Evolutionary conservation across 2,329 filamentous ascomycete species (phyloP), one percentile per base, ranked within the genome.

Genomic region (Magnaporthiopsis rhizophila): DNA sequence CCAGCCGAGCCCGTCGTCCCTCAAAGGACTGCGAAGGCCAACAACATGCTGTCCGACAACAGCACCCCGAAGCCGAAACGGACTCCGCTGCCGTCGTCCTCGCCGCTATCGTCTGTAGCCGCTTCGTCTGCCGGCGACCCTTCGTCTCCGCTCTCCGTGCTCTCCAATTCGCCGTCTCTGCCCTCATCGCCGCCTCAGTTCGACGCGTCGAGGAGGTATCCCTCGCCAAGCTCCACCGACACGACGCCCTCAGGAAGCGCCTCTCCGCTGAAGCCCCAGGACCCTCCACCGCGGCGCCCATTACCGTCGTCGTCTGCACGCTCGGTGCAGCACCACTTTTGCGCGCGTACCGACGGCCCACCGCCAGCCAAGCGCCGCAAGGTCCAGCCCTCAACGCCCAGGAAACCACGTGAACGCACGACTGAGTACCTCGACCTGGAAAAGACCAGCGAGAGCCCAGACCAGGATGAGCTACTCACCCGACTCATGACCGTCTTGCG

Each of bases 381-480:
- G 73, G 83, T 89, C 64, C 67, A 67, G 79, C 81, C 65, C 81
- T 84, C 65, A 72, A 24, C 45, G 45, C 80, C 67, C 21, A 71
- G 71, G 64, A 83, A 81, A 68, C 79, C 90, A 71, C 89, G 66
- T 30, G 64, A 64, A 13, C 68, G 92, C 70, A 92, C 85, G 26
- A 96, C 93, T n/a, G 86, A 91, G 70, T 86, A 90, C 72, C 82
- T 99, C 56, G 88, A 97, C 75, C 79, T 98, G 53, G 79, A 80
- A 58, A 74, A 73, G 26, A 74, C 76, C 62, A 81, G 79, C 64
- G 77, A 83, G 15, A 77, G 85, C 62, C 77, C 82, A 13, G 77
- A 86, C 59, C 78, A 78, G 56, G 79, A 82, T 21, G 79, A 82
- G 53, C 85, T 94, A 67, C 79, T 97, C 56, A 84, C 90, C 66